These are phyloP conservation scores for Quercus berberidifolia DNA, from an alignment of 306 rosid species.

Conservation along the genomic window DNA sequence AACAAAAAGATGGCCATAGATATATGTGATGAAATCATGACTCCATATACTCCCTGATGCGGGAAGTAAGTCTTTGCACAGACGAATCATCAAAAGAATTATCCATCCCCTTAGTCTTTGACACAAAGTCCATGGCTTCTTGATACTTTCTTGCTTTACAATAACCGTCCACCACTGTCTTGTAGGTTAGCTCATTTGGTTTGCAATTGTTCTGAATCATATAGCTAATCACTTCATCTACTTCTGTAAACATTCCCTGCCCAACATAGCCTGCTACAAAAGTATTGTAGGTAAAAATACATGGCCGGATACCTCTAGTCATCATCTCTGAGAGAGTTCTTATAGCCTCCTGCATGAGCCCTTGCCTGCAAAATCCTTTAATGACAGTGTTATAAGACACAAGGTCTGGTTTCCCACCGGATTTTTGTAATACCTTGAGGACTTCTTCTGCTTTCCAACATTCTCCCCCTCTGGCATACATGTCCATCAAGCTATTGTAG, in stretches of 20 bases:
- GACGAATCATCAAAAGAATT: constrained; percentile 49
- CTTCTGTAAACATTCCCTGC: constrained; percentile 68
- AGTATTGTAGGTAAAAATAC: constrained; percentile 85
- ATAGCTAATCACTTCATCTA: constrained; percentile 72
- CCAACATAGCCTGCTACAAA: constrained; percentile 73
- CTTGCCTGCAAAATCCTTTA: constrained; percentile 84
- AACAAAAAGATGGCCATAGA: constrained; percentile 1
- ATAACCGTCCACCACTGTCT: constrained; percentile 81
- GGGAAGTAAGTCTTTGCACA: constrained; percentile 60
- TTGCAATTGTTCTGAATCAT: constrained; percentile 76
- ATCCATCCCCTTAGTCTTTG: constrained; percentile 58
- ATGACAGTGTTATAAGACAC: constrained; percentile 85
- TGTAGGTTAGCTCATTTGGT: constrained; percentile 85
- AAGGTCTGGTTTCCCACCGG: constrained; percentile 71
- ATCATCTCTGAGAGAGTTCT: constrained; percentile 81
- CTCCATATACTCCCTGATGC: constrained; percentile 38
- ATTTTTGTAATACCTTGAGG: constrained; percentile 55
- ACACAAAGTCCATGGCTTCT: constrained; percentile 73
- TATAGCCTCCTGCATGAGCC: constrained; percentile 87
- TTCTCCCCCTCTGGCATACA: constrained; percentile 73
- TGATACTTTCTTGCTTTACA: constrained; percentile 59
- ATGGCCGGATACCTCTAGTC: constrained; percentile 67
- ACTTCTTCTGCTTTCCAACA: constrained; percentile 96
- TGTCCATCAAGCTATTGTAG: constrained; percentile 82
- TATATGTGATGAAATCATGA: constrained; percentile 27